Percentiles rank a stretch among this genome's conserved stretches.
Conservation (phyloP, 176 grass and related monocot species). For the Urochloa ruziziensis region DNA sequence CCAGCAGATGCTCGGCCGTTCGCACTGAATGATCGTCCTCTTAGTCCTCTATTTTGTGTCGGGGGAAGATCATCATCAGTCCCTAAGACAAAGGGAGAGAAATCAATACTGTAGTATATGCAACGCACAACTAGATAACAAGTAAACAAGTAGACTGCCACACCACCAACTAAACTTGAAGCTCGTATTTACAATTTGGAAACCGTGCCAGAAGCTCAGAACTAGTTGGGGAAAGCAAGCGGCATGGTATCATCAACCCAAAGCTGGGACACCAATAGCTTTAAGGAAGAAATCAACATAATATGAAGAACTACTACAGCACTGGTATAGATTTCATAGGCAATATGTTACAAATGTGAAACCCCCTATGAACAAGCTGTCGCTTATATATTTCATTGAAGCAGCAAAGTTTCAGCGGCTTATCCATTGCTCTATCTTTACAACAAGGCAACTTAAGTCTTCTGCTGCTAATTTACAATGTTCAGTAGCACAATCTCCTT, state of each 20-base stretch:
- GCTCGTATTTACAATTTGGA: background rate
- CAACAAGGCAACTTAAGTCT: background rate
- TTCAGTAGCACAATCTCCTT: background rate
- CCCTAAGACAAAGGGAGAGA: constrained; percentile 41
- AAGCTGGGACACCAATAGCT: background rate
- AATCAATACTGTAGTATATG: constrained; percentile 30
- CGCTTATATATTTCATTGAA: background rate
- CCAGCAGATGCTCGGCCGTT: constrained; percentile 57
- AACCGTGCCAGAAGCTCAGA: background rate
- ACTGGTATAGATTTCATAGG: background rate
- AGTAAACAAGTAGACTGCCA: background rate
- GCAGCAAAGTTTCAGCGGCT: background rate
- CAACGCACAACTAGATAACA: background rate
- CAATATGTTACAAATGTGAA: background rate
- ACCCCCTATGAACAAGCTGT: background rate
- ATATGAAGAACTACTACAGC: background rate
- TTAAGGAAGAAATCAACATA: background rate
- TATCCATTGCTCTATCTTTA: background rate
- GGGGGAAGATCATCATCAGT: constrained; percentile 87
- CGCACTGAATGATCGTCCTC: constrained; percentile 50
- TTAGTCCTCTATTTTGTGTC: constrained; percentile 44
- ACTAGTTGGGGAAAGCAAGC: background rate
- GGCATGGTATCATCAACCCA: background rate
- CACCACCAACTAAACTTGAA: background rate
- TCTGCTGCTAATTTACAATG: background rate